phyloP scores from a whole-genome alignment of 257 asterid species.

The Mitragyna speciosa region DNA sequence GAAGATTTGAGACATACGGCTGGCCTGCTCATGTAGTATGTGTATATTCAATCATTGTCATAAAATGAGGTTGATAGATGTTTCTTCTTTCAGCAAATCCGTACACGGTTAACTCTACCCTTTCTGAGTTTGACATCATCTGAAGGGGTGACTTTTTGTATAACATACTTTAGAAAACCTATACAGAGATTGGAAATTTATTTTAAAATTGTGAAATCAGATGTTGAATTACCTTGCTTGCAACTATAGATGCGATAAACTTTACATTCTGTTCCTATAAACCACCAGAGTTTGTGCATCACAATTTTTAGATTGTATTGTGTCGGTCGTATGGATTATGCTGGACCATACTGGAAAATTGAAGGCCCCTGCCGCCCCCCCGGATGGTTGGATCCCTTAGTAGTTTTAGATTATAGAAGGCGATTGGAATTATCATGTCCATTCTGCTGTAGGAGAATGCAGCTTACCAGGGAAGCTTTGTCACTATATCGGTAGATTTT shows the following conservation, averaged over 20 bases:
- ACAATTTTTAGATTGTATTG: too few species aligned
- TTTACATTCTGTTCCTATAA: too few species aligned
- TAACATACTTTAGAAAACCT: background rate
- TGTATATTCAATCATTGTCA: slow-evolving; percentile 40
- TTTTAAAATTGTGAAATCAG: background rate
- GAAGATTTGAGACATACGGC: slow-evolving; percentile 13
- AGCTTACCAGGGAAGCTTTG: too few species aligned
- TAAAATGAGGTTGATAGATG: slow-evolving; percentile 35
- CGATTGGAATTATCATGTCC: too few species aligned
- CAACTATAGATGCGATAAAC: background rate
- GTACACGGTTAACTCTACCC: background rate
- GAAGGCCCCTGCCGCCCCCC: too few species aligned
- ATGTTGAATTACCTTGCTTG: background rate
- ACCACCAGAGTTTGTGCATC: too few species aligned
- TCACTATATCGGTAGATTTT: too few species aligned
- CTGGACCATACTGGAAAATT: too few species aligned
- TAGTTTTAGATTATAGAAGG: too few species aligned
- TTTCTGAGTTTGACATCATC: slow-evolving; percentile 1
- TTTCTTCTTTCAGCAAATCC: slow-evolving; percentile 14
- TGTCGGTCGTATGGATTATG: too few species aligned
- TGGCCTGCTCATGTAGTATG: slow-evolving; percentile 39
- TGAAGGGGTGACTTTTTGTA: background rate
- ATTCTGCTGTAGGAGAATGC: too few species aligned
- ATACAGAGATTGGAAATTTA: background rate
- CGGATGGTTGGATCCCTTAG: too few species aligned